phyloP scores from a whole-genome alignment of 331 rosid species.

The Dryas integrifolia region DNA sequence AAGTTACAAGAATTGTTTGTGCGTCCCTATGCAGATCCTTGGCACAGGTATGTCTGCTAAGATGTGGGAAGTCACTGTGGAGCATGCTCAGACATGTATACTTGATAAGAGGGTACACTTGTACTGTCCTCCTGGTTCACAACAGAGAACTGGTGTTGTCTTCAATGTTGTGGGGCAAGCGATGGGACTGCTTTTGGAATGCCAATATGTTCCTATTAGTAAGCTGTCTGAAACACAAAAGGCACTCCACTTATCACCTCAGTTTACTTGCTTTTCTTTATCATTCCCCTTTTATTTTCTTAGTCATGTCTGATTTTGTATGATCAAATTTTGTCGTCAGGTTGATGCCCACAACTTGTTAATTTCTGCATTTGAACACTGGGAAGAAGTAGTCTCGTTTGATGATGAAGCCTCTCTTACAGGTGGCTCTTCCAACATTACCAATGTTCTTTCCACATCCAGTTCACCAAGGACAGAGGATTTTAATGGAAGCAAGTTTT shows the following conservation, averaged over 20 bases:
- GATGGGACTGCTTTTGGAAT: slow-evolving; percentile 64
- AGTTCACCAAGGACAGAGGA: slow-evolving; percentile 55
- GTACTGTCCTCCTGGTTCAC: slow-evolving; percentile 48
- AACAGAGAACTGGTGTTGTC: slow-evolving; percentile 61
- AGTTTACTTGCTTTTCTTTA: slow-evolving; percentile 6
- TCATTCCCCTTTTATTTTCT: neutral
- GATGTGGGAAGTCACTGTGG: slow-evolving; percentile 96
- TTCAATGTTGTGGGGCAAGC: slow-evolving; percentile 83
- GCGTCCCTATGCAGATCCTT: slow-evolving; percentile 52
- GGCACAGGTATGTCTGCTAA: slow-evolving; percentile 97
- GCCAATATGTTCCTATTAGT: slow-evolving; percentile 59
- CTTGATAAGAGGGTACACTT: slow-evolving; percentile 48
- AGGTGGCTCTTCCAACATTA: slow-evolving; percentile 44
- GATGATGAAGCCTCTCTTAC: slow-evolving; percentile 65
- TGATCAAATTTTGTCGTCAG: slow-evolving; percentile 39
- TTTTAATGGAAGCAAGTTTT: slow-evolving; percentile 56
- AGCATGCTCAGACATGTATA: slow-evolving; percentile 87
- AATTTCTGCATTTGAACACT: slow-evolving; percentile 53
- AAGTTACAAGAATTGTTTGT: neutral
- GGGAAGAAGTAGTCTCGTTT: slow-evolving; percentile 41
- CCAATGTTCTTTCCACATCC: slow-evolving; percentile 37
- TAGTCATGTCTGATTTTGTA: slow-evolving; percentile 27
- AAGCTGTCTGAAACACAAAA: slow-evolving; percentile 79
- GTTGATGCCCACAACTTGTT: slow-evolving; percentile 69
- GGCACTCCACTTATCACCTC: slow-evolving; percentile 49